Conservation (phyloP, 2,329 filamentous ascomycete genomes). For the Talaromyces sp. region DNA sequence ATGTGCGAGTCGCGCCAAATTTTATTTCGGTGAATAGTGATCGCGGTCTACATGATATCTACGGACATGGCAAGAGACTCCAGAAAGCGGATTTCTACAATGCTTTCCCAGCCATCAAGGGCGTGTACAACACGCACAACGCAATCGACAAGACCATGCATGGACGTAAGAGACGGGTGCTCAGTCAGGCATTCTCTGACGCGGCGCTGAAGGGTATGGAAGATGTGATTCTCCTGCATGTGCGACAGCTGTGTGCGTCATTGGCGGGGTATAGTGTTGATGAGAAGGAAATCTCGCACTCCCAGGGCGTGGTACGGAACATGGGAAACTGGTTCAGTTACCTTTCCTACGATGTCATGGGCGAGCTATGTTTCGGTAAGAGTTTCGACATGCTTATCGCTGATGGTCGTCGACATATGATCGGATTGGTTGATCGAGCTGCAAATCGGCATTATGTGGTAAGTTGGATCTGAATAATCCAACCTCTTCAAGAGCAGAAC, state of each 20-base stretch:
- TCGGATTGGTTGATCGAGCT: slow-evolving; percentile 68
- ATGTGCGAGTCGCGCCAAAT: slow-evolving; percentile 79
- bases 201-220: slow-evolving; percentile 69
- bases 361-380: slow-evolving; percentile 55
- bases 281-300: slow-evolving; percentile 19
- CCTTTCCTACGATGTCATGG: slow-evolving; percentile 56
- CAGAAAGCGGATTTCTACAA: slow-evolving; percentile 72
- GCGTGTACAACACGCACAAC: slow-evolving; percentile 72
- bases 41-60: slow-evolving; percentile 54
- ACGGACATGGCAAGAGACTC: slow-evolving; percentile 44
- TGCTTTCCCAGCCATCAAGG: slow-evolving; percentile 67
- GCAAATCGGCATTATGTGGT: slow-evolving; percentile 71
- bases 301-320: slow-evolving; percentile 34
- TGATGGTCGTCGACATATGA: slow-evolving; percentile 61
- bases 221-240: slow-evolving; percentile 65
- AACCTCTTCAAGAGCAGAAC: no score
- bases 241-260: slow-evolving; percentile 64
- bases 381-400: slow-evolving; percentile 53
- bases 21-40: slow-evolving; percentile 75
- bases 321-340: slow-evolving; percentile 46
- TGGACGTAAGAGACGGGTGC: slow-evolving; percentile 69
- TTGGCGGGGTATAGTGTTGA: slow-evolving; percentile 24
- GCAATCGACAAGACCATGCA: slow-evolving; percentile 69
- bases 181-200: slow-evolving; percentile 73
- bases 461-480: no score